phyloP scores from a whole-genome alignment of 805 yeast genomes.

The Pichia paraexigua region DNA sequence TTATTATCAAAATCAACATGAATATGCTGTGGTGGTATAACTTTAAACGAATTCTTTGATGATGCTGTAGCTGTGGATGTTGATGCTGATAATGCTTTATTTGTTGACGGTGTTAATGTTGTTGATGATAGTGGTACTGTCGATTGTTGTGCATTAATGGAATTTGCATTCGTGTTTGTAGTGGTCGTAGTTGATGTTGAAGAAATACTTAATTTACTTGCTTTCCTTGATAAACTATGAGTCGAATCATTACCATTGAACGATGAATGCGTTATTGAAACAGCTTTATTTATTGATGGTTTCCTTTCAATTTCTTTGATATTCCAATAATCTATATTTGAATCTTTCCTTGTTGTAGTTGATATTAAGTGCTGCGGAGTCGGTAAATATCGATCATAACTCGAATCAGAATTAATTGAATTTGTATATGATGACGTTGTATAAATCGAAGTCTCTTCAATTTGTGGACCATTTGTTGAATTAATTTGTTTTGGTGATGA shows the following conservation, averaged over 20 bases:
- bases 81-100: not conserved
- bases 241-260: constrained; percentile 1
- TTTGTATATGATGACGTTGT: constrained; percentile 49
- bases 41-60: constrained; percentile 42
- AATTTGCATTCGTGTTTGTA: not conserved
- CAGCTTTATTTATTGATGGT: constrained; percentile 23
- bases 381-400: constrained; percentile 36
- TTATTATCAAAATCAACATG: constrained; percentile 81
- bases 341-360: constrained; percentile 22
- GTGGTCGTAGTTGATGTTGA: constrained; percentile 1
- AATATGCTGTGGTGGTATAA: constrained; percentile 53
- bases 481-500: constrained; percentile 1
- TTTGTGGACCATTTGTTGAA: not conserved
- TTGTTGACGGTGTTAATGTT: not conserved
- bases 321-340: constrained; percentile 42
- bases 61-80: not conserved
- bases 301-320: constrained; percentile 37
- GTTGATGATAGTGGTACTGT: not conserved
- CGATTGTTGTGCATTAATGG: not conserved
- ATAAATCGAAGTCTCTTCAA: constrained; percentile 21
- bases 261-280: constrained; percentile 21
- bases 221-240: constrained; percentile 4
- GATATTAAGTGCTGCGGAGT: constrained; percentile 65
- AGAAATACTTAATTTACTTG: constrained; percentile 4
- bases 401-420: constrained; percentile 41